Evolutionary conservation across 2,329 filamentous ascomycete species (phyloP).

Genomic region (Hypoxylon sp.): DNA sequence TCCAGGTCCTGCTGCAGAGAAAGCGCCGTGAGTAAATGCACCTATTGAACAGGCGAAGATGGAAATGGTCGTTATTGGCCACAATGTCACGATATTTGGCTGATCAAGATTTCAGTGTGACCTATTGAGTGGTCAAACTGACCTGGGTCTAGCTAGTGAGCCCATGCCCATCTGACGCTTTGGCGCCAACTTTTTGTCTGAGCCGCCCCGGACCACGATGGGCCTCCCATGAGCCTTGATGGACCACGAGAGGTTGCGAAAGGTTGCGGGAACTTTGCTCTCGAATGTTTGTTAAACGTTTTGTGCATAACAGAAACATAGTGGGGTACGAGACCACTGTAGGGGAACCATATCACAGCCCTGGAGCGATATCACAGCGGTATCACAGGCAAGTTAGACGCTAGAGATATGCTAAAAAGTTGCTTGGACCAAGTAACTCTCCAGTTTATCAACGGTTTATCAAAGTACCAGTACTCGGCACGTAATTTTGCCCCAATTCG

Average conservation of each 20-base stretch:
- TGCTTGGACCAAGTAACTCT: constrained; percentile 3
- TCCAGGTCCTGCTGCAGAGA: constrained; percentile 25
- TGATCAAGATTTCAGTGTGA: constrained; percentile 45
- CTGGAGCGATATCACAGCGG: constrained; percentile 29
- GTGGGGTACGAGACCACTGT: constrained; percentile 24
- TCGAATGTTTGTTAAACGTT: constrained; percentile 20
- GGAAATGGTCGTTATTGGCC: constrained; percentile 37
- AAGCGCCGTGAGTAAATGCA: constrained; percentile 26
- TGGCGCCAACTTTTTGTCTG: constrained; percentile 44
- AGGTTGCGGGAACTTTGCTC: constrained; percentile 29
- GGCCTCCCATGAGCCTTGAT: background rate
- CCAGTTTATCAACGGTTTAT: background rate
- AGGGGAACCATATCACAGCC: constrained; percentile 28
- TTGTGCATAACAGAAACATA: constrained; percentile 8
- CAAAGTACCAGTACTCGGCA: constrained; percentile 42
- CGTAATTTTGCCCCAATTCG: constrained; percentile 43
- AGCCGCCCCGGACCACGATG: constrained; percentile 34
- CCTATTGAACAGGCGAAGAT: constrained; percentile 33
- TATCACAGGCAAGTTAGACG: constrained; percentile 14
- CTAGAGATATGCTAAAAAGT: constrained; percentile 14
- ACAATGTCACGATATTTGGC: constrained; percentile 26
- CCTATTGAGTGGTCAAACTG: constrained; percentile 42
- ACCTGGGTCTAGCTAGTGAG: constrained; percentile 35
- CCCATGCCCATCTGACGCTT: constrained; percentile 45
- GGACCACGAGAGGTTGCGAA: constrained; percentile 26